Conservation (phyloP, 352 stramenopile species). For the Globisporangium splendens region DNA sequence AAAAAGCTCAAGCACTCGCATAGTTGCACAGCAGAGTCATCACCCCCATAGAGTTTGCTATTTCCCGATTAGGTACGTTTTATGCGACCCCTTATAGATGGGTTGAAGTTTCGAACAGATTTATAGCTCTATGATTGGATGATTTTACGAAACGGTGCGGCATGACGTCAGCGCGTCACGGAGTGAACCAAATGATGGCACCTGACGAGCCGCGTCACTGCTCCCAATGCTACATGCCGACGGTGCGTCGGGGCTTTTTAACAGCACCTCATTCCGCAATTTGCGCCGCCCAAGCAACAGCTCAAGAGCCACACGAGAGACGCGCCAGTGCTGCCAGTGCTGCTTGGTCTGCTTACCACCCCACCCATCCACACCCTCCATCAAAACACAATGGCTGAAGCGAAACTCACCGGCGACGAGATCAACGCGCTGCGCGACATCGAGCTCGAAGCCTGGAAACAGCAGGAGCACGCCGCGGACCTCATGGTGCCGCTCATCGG, state of each 20-base stretch:
- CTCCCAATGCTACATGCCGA: background rate
- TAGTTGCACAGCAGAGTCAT: background rate
- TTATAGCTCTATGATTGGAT: constrained; percentile 5
- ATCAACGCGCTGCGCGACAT: constrained; percentile 52
- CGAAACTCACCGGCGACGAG: constrained; percentile 32
- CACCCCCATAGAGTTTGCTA: too few relatives aligned
- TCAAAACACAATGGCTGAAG: constrained; percentile 27
- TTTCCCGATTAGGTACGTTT: background rate
- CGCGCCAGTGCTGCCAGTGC: too few relatives aligned
- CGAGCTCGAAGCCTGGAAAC: constrained; percentile 77
- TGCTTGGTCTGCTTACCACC: too few relatives aligned
- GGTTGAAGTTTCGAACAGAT: constrained; percentile 15
- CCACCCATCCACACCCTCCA: background rate
- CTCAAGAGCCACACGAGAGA: too few relatives aligned
- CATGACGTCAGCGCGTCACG: constrained; percentile 18
- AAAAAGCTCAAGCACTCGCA: background rate
- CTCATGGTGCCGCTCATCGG: constrained; percentile 83
- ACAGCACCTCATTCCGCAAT: constrained; percentile 15
- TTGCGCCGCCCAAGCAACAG: constrained; percentile 1
- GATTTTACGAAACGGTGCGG: background rate
- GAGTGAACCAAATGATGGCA: constrained; percentile 5
- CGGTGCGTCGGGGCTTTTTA: constrained; percentile 1
- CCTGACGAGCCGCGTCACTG: constrained; percentile 4
- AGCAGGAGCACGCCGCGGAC: constrained; percentile 76
- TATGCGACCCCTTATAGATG: background rate